Conservation (phyloP, 148 eudicot genomes). For the Rhododendron ferrugineum region DNA sequence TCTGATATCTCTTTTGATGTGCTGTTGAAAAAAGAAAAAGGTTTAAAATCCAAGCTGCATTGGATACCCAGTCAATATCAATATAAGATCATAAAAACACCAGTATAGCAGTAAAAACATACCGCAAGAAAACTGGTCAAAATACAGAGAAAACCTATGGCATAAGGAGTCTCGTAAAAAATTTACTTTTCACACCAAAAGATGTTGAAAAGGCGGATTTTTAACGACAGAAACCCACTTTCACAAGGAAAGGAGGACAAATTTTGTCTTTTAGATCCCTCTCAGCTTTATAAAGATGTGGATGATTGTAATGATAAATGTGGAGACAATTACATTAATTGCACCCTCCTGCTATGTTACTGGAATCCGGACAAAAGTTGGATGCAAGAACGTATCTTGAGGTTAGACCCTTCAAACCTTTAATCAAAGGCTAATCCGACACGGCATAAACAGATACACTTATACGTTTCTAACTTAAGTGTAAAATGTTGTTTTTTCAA, state of each 20-base stretch:
- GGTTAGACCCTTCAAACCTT: not conserved
- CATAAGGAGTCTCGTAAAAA: not conserved
- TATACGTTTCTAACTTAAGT: not conserved
- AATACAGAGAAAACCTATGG: conserved; percentile 43
- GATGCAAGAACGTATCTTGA: not conserved
- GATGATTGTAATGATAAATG: conserved; percentile 41
- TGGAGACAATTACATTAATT: not conserved
- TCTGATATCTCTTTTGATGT: conserved; percentile 98
- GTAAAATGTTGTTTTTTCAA: not conserved
- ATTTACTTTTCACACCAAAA: not conserved
- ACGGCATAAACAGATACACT: not conserved
- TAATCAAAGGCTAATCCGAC: not conserved
- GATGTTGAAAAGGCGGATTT: not conserved
- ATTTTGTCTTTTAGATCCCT: not conserved
- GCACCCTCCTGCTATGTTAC: not conserved
- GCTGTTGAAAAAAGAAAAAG: conserved; percentile 32
- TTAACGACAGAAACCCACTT: not conserved
- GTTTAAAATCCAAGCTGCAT: conserved; percentile 1
- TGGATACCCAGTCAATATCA: not conserved
- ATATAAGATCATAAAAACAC: not conserved
- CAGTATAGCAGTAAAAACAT: not conserved
- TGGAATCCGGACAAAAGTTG: not conserved
- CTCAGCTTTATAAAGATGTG: not conserved
- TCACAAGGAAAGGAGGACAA: not conserved
- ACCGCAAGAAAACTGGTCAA: not conserved